Evolutionary conservation across 164 flowering plant species (phyloP).

Genomic region (Cinnamomum chago): DNA sequence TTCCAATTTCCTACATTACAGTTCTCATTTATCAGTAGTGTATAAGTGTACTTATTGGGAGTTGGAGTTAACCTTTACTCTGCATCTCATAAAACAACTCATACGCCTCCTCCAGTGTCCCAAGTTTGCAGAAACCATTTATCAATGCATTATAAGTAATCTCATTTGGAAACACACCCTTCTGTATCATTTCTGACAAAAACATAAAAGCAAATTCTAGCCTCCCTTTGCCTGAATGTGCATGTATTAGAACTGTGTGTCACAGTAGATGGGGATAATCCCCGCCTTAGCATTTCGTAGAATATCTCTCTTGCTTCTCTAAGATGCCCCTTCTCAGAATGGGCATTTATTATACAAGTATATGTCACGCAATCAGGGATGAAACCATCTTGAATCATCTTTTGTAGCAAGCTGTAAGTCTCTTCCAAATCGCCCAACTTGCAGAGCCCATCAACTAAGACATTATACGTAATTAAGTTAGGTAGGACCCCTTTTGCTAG

Average conservation of each 20-base stretch:
- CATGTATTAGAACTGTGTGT: conserved; percentile 65
- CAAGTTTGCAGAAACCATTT: conserved; percentile 57
- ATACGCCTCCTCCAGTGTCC: conserved; percentile 46
- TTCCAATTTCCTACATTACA: conserved; percentile 43
- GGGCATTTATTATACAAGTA: conserved; percentile 55
- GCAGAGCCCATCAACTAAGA: conserved; percentile 50
- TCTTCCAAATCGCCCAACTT: conserved; percentile 40
- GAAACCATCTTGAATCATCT: conserved; percentile 46
- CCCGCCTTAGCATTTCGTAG: conserved; percentile 42
- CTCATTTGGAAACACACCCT: conserved; percentile 53
- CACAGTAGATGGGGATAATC: conserved; percentile 55
- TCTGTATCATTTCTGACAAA: conserved; percentile 55
- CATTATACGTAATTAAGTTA: conserved; percentile 53
- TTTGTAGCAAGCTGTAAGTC: conserved; percentile 35
- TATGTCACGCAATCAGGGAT: conserved; percentile 60
- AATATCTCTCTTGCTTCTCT: conserved; percentile 44
- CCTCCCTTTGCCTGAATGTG: conserved; percentile 39
- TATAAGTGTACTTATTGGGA: conserved; percentile 68
- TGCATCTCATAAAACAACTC: conserved; percentile 45
- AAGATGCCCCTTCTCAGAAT: conserved; percentile 34
- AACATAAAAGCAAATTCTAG: conserved; percentile 39
- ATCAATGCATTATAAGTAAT: conserved; percentile 67
- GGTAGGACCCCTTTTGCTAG: conserved; percentile 42
- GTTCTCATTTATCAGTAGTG: conserved; percentile 55
- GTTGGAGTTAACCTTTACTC: conserved; percentile 34